Evolutionary conservation across 306 rosid genomes (phyloP), one percentile per base, ranked within the genome.

Genomic region (Rosa multiflora): DNA sequence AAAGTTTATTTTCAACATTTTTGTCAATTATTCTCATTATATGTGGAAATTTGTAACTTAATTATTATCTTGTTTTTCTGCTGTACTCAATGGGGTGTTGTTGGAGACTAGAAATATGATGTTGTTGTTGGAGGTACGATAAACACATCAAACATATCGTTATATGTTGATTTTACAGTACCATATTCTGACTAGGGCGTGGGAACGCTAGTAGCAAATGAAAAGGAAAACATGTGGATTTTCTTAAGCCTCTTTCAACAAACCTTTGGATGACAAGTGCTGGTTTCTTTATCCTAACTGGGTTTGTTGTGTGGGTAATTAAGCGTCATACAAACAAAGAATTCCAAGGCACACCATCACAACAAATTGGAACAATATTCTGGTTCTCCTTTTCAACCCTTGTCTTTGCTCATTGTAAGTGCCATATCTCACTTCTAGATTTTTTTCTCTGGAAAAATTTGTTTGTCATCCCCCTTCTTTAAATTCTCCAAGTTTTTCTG

Each of bases 161-260:
- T 0, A 5, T 6, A 53, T 56, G 81, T 70, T 53, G 61, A 43
- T 69, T 78, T 78, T 18, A 78, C 81, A 26, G 8, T 14, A 70
- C 81, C 81, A 23, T 78, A 8, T 26, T 21, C 61, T 1, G 81
- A 78, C 32, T 0, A 26, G 2, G 81, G 81, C 6, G 35, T 78
- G 35, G 81, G 47, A 55, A 39, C 53, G 48, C 17, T 78, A 39
- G 81, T 56, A 18, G 13, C 11, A 29, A 47, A 67, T 8, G 67
- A 42, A 6, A 39, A 37, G 4, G 39, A 44, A 40, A 44, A 56
- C 59, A 73, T 47, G 51, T 75, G 83, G 83, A 8, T 81, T 14
- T 74, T 81, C 79, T 52, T 81, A 51, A 44, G 10, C 78, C 83
- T 35, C 43, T 73, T n/a, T 62, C 78, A n/a, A 8, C 66, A 5